phyloP scores from a whole-genome alignment of 768 basidiomycete species.

The Trametes villosa region DNA sequence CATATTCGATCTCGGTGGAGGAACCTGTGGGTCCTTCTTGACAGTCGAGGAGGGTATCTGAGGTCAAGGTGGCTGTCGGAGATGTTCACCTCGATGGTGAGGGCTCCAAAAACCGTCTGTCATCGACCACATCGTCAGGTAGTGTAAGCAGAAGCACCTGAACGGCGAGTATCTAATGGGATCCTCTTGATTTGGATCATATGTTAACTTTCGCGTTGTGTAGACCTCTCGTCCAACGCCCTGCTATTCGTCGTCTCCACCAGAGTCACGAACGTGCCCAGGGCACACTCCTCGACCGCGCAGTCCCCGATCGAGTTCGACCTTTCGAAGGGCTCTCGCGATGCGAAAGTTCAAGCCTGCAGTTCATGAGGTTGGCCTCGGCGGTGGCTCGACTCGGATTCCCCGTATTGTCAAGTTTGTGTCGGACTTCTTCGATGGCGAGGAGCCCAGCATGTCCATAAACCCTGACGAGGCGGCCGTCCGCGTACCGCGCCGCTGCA shows the following conservation, averaged over 20 bases:
- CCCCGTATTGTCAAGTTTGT: slow-evolving; percentile 97
- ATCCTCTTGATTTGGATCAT: slow-evolving; percentile 16
- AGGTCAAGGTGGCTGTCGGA: slow-evolving; percentile 97
- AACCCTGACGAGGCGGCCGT: slow-evolving; percentile 99
- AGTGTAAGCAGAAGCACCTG: slow-evolving; percentile 98
- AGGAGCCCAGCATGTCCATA: slow-evolving; percentile 99
- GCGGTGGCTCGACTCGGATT: slow-evolving; percentile 98
- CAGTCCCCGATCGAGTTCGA: slow-evolving; percentile 98
- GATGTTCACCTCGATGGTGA: slow-evolving; percentile 98
- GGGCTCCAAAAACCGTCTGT: slow-evolving; percentile 98
- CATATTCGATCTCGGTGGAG: slow-evolving; percentile 98
- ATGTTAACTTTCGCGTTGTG: slow-evolving; percentile 16
- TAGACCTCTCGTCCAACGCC: slow-evolving; percentile 87
- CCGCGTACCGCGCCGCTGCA: slow-evolving; percentile 97
- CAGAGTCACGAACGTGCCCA: slow-evolving; percentile 99
- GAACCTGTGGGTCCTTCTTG: slow-evolving; percentile 96
- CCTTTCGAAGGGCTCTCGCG: slow-evolving; percentile 97
- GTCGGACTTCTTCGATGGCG: slow-evolving; percentile 98
- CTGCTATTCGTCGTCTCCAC: slow-evolving; percentile 95
- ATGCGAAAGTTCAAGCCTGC: slow-evolving; percentile 95
- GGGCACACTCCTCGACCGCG: slow-evolving; percentile 94
- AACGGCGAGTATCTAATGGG: slow-evolving; percentile 58
- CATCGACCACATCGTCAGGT: slow-evolving; percentile 94
- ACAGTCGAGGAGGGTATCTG: slow-evolving; percentile 98
- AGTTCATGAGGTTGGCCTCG: slow-evolving; percentile 97